Evolutionary conservation across 345 rosid species (phyloP).

Genomic region (Cardamine resedifolia): DNA sequence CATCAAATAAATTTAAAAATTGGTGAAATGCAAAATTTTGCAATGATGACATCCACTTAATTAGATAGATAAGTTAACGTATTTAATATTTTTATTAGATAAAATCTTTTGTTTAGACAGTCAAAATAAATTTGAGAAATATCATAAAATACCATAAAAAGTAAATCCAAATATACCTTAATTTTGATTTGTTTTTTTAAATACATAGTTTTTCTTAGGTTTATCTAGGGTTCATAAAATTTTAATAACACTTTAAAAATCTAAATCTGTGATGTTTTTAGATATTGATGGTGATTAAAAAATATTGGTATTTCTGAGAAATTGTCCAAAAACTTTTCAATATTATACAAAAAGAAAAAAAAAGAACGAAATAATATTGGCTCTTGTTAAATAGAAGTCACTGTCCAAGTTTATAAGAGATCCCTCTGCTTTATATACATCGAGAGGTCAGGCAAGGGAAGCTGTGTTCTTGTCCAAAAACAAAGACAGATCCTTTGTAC

Average conservation of each 20-base stretch:
- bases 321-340: background rate
- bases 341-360: background rate
- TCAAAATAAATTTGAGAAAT: background rate
- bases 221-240: background rate
- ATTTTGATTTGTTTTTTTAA: background rate
- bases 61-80: too few relatives aligned
- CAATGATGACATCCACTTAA: background rate
- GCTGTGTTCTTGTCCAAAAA: conserved; percentile 27
- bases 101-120: background rate
- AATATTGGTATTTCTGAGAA: background rate
- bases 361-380: background rate
- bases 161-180: background rate
- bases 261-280: background rate
- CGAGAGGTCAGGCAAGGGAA: conserved; percentile 27
- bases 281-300: background rate
- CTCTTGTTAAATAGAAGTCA: conserved; percentile 8
- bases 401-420: conserved; percentile 19
- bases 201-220: background rate
- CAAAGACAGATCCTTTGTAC: conserved; percentile 4
- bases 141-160: background rate
- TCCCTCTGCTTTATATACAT: conserved; percentile 22
- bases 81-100: background rate
- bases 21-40: background rate
- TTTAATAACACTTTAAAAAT: background rate
- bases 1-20: background rate